Conservation (phyloP, 1,284 basidiomycete genomes). For the Austroboletus novae-zelandiae region DNA sequence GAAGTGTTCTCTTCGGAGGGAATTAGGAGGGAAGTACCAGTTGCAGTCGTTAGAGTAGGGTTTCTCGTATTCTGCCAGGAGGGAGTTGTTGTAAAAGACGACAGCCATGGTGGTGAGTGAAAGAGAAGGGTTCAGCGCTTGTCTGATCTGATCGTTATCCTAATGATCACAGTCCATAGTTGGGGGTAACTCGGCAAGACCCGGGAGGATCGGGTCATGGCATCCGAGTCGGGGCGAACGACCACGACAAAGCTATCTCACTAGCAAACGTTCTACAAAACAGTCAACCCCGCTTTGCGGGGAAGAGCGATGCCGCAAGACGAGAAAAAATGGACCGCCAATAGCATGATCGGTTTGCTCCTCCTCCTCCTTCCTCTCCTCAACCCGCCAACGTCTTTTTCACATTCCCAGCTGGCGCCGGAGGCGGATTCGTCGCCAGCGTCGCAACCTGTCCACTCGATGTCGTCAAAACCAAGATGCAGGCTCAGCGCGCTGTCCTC, state of each 20-base stretch:
- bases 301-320: conserved; percentile 62
- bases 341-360: conserved; percentile 70
- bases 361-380: neutral
- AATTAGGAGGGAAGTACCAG: conserved; percentile 63
- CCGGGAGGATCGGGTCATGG: conserved; percentile 14
- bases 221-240: neutral
- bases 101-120: conserved; percentile 40
- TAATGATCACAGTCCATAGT: no score
- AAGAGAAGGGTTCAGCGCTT: neutral
- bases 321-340: conserved; percentile 60
- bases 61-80: conserved; percentile 54
- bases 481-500: conserved; percentile 77
- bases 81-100: conserved; percentile 47
- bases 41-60: conserved; percentile 61
- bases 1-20: conserved; percentile 45
- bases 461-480: conserved; percentile 95
- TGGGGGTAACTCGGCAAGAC: conserved; percentile 17
- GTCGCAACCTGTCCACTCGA: conserved; percentile 97
- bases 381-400: neutral
- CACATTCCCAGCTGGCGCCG: conserved; percentile 69
- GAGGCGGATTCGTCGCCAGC: conserved; percentile 87
- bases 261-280: conserved; percentile 4
- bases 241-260: neutral
- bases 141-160: conserved; percentile 6
- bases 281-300: conserved; percentile 53